Evolutionary conservation across 139 green algal genomes (phyloP).

Genomic region (Gonium pectorale): DNA sequence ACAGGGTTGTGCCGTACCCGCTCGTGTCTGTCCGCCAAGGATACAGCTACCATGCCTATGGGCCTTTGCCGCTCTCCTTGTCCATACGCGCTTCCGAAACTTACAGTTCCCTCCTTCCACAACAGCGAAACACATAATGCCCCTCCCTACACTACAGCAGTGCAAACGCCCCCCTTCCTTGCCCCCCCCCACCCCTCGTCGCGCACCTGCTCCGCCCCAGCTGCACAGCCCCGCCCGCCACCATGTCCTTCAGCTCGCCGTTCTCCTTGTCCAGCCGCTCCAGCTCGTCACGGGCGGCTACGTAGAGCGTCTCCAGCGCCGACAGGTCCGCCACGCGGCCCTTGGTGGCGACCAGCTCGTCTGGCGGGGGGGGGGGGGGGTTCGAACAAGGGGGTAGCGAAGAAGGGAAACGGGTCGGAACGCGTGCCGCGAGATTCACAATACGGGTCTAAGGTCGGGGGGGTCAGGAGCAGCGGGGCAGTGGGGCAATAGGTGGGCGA

Average conservation of each 20-base stretch:
- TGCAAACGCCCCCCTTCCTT: neutral
- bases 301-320: conserved; percentile 51
- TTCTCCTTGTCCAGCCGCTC: conserved; percentile 60
- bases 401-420: neutral
- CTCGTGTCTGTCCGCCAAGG: no score
- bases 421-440: no score
- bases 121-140: no score
- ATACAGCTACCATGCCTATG: no score
- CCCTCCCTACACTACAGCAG: neutral
- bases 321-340: conserved; percentile 46
- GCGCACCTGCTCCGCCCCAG: conserved; percentile 27
- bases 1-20: no score
- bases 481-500: no score
- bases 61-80: no score
- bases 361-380: neutral
- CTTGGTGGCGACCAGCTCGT: conserved; percentile 53
- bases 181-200: neutral
- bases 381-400: no score
- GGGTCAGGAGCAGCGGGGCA: no score
- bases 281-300: conserved; percentile 52
- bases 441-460: no score
- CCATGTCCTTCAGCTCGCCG: conserved; percentile 57
- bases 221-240: neutral
- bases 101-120: no score
- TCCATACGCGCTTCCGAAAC: no score